These are phyloP conservation scores for Russula sp. DNA, from an alignment of 768 basidiomycete genomes.

Conservation along the genomic window DNA sequence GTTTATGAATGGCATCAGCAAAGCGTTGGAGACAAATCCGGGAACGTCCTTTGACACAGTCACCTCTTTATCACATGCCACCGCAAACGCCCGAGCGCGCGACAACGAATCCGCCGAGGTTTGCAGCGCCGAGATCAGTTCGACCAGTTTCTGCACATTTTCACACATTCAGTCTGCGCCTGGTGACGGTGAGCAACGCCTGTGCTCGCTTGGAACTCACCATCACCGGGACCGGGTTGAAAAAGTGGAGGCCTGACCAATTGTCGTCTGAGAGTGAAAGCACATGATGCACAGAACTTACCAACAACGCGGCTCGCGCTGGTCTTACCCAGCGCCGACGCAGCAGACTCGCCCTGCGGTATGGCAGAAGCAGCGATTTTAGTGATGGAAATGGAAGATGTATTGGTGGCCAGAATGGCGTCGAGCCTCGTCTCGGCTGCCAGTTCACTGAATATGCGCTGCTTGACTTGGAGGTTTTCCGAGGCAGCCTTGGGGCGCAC, in stretches of 20 bases:
- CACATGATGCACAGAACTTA: slow-evolving; percentile 28
- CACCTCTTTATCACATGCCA: slow-evolving; percentile 92
- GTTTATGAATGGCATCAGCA: slow-evolving; percentile 96
- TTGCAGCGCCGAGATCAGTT: slow-evolving; percentile 90
- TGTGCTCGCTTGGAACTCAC: slow-evolving; percentile 33
- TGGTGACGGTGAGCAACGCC: too few species aligned
- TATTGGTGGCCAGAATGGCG: slow-evolving; percentile 86
- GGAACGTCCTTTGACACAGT: slow-evolving; percentile 88
- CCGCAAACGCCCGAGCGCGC: slow-evolving; percentile 71
- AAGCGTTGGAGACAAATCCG: slow-evolving; percentile 90
- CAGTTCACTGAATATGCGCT: slow-evolving; percentile 64
- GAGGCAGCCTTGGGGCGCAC: slow-evolving; percentile 63
- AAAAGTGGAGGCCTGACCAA: slow-evolving; percentile 74
- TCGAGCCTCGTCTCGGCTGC: slow-evolving; percentile 58
- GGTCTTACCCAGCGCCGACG: slow-evolving; percentile 55
- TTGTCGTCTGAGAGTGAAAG: neutral
- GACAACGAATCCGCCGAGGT: slow-evolving; percentile 71
- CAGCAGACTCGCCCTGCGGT: slow-evolving; percentile 45
- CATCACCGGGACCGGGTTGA: slow-evolving; percentile 97
- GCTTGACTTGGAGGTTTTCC: slow-evolving; percentile 74
- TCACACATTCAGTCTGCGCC: neutral
- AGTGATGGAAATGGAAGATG: slow-evolving; percentile 90
- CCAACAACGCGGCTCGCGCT: slow-evolving; percentile 77
- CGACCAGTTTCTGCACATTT: slow-evolving; percentile 67
- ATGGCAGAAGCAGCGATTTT: slow-evolving; percentile 84